Evolutionary conservation across 78 protist species (phyloP), one percentile per base, ranked within the genome.

Genomic region (Dictyostelium firmibasis): DNA sequence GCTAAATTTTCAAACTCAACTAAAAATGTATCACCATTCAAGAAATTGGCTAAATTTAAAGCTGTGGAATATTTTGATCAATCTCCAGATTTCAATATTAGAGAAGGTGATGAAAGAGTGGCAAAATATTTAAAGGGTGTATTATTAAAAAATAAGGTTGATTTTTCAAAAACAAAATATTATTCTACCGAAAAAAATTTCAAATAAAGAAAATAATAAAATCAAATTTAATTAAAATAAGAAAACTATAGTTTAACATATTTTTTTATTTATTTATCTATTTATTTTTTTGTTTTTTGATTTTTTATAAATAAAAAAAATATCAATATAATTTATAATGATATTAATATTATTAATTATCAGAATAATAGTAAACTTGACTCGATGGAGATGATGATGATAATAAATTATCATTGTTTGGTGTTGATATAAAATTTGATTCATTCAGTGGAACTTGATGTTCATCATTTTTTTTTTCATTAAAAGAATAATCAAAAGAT

Each of bases 121-220:
- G 75, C 64, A 13, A 41, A 64, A 20, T 53, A 77, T 62, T 44
- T 77, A 18, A 79, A 77, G 20, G 93, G 93, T 43, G 72, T 88
- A 27, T 72, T 88, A 18, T 79, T 88, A 33, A 77, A 88, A 31
- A 70, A 88, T 67, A 88, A 88, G 72, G 67, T 88, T 8, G 93
- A 88, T 23, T 88, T 43, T 78, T 31, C 33, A 79, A 47, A 77
- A 88, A 33, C 78, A 2, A 88, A 79, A 44, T 60, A 64, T 60
- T 41, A 13, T 75, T 20, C 81, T 18, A 2, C 2, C 2, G 18
- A 72, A 72, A 33, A 72, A n/a, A n/a, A n/a, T n/a, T n/a, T n/a
- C n/a, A n/a, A n/a, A 67, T 67, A 67, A 27, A 16, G 14, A 67
- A 27, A 67, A 27, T 67, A 6, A 3, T 67, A 38, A 38, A 38